Evolutionary conservation across 306 rosid species (phyloP).

Genomic region (Pterocarpus santalinus): DNA sequence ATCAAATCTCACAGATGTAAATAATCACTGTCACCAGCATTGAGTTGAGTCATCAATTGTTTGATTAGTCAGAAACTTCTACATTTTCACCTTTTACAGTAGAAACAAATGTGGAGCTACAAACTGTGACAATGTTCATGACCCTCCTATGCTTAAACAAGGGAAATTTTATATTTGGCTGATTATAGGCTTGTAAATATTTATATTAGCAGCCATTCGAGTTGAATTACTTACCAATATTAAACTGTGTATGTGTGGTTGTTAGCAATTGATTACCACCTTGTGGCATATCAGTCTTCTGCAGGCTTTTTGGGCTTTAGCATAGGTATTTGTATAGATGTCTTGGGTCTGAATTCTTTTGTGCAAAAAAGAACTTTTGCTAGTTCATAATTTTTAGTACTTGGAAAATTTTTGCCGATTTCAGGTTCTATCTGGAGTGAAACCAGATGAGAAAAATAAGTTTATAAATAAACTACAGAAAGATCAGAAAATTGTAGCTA

Average conservation of each 20-base stretch:
- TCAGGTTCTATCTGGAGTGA: conserved; percentile 88
- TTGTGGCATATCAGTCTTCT: conserved; percentile 14
- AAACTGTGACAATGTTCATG: conserved; percentile 14
- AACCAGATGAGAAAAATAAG: conserved; percentile 82
- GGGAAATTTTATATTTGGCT: conserved; percentile 6
- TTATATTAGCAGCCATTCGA: conserved; percentile 4
- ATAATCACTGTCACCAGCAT: conserved; percentile 22
- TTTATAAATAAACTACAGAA: conserved; percentile 77
- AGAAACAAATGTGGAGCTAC: conserved; percentile 12
- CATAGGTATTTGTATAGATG: conserved; percentile 22
- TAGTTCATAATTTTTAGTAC: conserved; percentile 17
- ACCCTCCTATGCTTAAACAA: conserved; percentile 19
- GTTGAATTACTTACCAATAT: background rate
- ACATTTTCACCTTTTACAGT: conserved; percentile 17
- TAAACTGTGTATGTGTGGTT: background rate
- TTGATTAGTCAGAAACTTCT: conserved; percentile 30
- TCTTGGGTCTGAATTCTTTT: background rate
- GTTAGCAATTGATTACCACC: conserved; percentile 13
- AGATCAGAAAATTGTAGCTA: conserved; percentile 75
- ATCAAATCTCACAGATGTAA: conserved; percentile 21
- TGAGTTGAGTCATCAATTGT: conserved; percentile 28
- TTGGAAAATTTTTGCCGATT: conserved; percentile 23
- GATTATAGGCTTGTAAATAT: conserved; percentile 5
- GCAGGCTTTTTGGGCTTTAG: conserved; percentile 27
- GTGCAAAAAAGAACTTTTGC: conserved; percentile 2